Evolutionary conservation across 192 early-diverging fungal species (phyloP), one percentile per base, ranked within the genome.

Genomic region (Podila minutissima): DNA sequence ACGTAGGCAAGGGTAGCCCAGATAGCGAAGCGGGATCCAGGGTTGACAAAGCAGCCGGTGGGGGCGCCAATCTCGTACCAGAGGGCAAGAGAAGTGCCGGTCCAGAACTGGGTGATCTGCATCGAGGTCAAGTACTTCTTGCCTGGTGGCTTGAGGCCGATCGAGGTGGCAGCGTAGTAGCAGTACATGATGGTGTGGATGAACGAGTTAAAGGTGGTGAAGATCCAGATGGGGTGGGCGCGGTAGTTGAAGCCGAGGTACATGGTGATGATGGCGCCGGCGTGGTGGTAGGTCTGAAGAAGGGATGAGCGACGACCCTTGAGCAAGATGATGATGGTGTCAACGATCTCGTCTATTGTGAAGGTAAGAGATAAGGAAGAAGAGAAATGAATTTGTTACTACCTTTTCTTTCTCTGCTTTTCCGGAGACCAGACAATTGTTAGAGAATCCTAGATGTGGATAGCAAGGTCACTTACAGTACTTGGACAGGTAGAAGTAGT

Each of bases 401-500:
- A 46, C 33, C 37, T n/a, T 2, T 1, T 38, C 9, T n/a, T n/a
- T 46, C 41, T 35, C 31, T 10, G 22, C 2, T 26, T 8, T 38
- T 32, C 37, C 22, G 41, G 26, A 13, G 35, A 26, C 41, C 33
- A 1, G 5, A 41, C 11, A 6, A 24, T 24, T 26, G 41, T 22
- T 26, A 12, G 62, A 46, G n/a, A 12, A 46, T 8, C 12, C 22
- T 12, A 1, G 59, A 2, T 24, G 11, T 31, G 13, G 35, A 26
- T 12, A 13, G 12, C 2, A 41, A 12, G 11, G 4, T 55, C n/a
- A 75, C 74, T 65, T 76, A 76, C 74, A 94, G 82, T 90, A 94
- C 82, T 94, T 94, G 84, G 88, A 90, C 48, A 94, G 86, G 83
- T 94, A 94, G 67, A 94, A 94, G 75, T 91, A 82, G 67, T 90